A percentile compares a stretch with the other conserved stretches of the same genome.
phyloP scores from a whole-genome alignment of 2,329 filamentous ascomycete species.

The Pyricularia grisea region DNA sequence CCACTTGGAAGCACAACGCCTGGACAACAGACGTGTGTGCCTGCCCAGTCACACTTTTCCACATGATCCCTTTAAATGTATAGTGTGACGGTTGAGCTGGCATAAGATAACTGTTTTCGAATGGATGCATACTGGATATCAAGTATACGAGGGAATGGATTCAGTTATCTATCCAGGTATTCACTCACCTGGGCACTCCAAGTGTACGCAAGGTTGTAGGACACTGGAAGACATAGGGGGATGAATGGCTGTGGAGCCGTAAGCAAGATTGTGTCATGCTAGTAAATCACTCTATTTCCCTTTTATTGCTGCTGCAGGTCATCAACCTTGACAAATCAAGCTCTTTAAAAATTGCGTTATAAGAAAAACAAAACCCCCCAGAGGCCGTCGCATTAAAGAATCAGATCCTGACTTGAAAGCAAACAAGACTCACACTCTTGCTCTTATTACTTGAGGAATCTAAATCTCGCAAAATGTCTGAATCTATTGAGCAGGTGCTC shows the following conservation, averaged over 20 bases:
- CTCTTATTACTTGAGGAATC: neutral
- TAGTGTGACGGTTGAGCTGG: too few relatives aligned
- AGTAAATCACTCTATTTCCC: neutral
- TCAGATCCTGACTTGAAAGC: neutral
- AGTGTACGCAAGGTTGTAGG: neutral
- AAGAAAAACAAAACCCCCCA: neutral
- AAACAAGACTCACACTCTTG: neutral
- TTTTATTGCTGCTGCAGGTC: neutral
- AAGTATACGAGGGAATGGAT: neutral
- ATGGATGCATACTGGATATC: too few relatives aligned
- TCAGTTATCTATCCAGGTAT: neutral
- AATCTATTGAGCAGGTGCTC: constrained; percentile 3
- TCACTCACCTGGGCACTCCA: neutral
- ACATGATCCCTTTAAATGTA: too few relatives aligned
- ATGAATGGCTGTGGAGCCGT: neutral
- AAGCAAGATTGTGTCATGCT: neutral
- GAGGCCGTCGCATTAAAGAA: neutral
- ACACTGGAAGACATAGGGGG: neutral
- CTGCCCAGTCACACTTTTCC: too few relatives aligned
- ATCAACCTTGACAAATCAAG: neutral
- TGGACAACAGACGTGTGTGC: too few relatives aligned
- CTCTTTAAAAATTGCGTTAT: neutral
- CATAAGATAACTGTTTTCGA: too few relatives aligned
- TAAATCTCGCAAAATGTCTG: neutral
- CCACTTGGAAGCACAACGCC: too few relatives aligned